A percentile compares a stretch with the other conserved stretches of the same genome.
phyloP scores from a whole-genome alignment of 805 yeast species.

The Candida tallmaniae region DNA sequence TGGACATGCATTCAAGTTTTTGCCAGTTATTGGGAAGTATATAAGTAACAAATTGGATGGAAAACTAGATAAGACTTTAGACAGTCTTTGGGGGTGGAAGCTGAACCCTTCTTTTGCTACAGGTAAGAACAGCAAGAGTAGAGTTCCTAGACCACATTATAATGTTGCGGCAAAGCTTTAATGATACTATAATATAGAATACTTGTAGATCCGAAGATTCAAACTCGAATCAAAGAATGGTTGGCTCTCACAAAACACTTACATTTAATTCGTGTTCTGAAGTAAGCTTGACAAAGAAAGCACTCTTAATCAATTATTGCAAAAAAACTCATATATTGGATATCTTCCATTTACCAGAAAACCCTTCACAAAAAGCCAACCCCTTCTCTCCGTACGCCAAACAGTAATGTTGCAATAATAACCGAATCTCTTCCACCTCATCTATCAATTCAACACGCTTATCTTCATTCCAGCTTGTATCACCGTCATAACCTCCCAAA shows the following conservation, averaged over 20 bases:
- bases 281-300: too few species aligned
- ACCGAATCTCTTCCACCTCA: slow-evolving; percentile 66
- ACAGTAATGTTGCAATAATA: slow-evolving; percentile 61
- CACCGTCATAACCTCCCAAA: slow-evolving; percentile 29
- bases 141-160: slow-evolving; percentile 12
- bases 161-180: too few species aligned
- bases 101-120: slow-evolving; percentile 11
- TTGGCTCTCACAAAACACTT: too few species aligned
- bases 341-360: slow-evolving; percentile 1
- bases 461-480: slow-evolving; percentile 33
- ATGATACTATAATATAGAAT: too few species aligned
- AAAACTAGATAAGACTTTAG: slow-evolving; percentile 18
- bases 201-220: too few species aligned
- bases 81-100: slow-evolving; percentile 15
- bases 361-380: too few species aligned
- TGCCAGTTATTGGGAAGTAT: slow-evolving; percentile 45
- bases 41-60: slow-evolving; percentile 29
- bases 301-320: too few species aligned
- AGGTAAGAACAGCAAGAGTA: slow-evolving; percentile 10
- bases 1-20: slow-evolving; percentile 44
- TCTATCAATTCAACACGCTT: slow-evolving; percentile 64
- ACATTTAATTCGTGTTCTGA: too few species aligned
- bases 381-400: slow-evolving; percentile 31
- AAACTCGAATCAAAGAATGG: too few species aligned
- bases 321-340: too few species aligned